Evolutionary conservation across 139 green algal genomes (phyloP).

Genomic region (Penium margaritaceum): DNA sequence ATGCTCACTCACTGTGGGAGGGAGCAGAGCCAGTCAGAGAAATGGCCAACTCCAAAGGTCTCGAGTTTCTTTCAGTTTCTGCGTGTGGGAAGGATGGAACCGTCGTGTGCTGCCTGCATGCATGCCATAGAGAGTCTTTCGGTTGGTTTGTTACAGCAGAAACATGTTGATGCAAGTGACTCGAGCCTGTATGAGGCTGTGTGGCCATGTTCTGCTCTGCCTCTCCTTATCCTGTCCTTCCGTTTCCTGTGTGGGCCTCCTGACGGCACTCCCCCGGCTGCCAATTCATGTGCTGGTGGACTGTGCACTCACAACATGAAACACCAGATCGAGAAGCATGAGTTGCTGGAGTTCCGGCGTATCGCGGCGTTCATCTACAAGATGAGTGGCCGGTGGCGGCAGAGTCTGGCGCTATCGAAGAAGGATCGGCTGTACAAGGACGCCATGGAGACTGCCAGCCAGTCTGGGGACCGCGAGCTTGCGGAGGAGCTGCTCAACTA

Average conservation of each 20-base stretch:
- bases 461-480: slow-evolving; percentile 55
- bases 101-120: too few relatives aligned
- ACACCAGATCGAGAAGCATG: slow-evolving; percentile 80
- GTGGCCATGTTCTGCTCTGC: too few relatives aligned
- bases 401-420: slow-evolving; percentile 52
- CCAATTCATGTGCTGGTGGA: neutral
- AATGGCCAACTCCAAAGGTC: too few relatives aligned
- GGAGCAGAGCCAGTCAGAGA: too few relatives aligned
- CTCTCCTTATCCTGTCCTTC: too few relatives aligned
- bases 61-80: too few relatives aligned
- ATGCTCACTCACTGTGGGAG: too few relatives aligned
- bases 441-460: slow-evolving; percentile 86
- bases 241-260: neutral
- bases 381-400: slow-evolving; percentile 59
- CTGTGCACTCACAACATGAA: neutral
- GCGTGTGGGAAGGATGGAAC: too few relatives aligned
- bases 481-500: slow-evolving; percentile 87
- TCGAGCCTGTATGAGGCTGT: too few relatives aligned
- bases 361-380: slow-evolving; percentile 87
- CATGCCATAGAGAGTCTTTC: too few relatives aligned
- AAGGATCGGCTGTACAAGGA: slow-evolving; percentile 68
- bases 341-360: slow-evolving; percentile 91
- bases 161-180: too few relatives aligned
- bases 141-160: too few relatives aligned
- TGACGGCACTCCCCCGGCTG: neutral